A percentile compares a stretch with the other conserved stretches of the same genome.
These are phyloP conservation scores for Fusarium siculi DNA, from an alignment of 2,329 filamentous ascomycete species.

Conservation along the genomic window DNA sequence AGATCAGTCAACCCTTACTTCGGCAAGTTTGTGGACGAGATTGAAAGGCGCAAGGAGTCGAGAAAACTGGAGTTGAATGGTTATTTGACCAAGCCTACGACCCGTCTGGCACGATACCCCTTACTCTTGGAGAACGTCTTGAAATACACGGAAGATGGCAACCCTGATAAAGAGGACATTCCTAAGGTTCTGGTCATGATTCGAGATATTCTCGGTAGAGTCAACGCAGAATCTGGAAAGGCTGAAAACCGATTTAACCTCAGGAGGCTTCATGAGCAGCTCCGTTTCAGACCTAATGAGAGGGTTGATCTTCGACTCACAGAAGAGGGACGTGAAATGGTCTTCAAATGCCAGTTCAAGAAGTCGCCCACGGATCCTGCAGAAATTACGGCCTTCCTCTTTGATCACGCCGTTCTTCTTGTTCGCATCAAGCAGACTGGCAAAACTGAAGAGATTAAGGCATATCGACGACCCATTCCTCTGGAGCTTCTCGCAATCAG, in stretches of 20 bases:
- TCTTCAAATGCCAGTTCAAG: slow-evolving; percentile 95
- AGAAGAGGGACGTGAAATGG: slow-evolving; percentile 89
- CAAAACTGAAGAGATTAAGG: slow-evolving; percentile 93
- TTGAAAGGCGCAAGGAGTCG: slow-evolving; percentile 94
- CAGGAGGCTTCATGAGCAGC: slow-evolving; percentile 87
- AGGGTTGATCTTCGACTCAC: slow-evolving; percentile 94
- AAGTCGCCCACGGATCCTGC: slow-evolving; percentile 88
- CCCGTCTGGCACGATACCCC: slow-evolving; percentile 91
- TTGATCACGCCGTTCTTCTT: slow-evolving; percentile 93
- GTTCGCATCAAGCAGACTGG: slow-evolving; percentile 92
- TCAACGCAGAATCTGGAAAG: slow-evolving; percentile 96
- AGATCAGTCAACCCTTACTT: slow-evolving; percentile 87
- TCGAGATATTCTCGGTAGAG: slow-evolving; percentile 84
- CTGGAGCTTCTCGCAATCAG: slow-evolving; percentile 91
- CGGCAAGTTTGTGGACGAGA: slow-evolving; percentile 92
- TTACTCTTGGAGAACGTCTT: slow-evolving; percentile 89
- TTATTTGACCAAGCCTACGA: slow-evolving; percentile 97
- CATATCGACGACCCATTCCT: slow-evolving; percentile 93
- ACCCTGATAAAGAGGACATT: slow-evolving; percentile 89
- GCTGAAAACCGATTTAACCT: slow-evolving; percentile 98
- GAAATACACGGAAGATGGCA: slow-evolving; percentile 91
- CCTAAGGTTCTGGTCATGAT: slow-evolving; percentile 90
- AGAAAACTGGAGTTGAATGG: slow-evolving; percentile 97
- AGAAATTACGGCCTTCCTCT: slow-evolving; percentile 94
- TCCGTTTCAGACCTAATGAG: slow-evolving; percentile 90